Percentiles rank a stretch among this genome's conserved stretches.
Conservation (phyloP, 2,329 filamentous ascomycete species). For the Zymoseptoria brevis region DNA sequence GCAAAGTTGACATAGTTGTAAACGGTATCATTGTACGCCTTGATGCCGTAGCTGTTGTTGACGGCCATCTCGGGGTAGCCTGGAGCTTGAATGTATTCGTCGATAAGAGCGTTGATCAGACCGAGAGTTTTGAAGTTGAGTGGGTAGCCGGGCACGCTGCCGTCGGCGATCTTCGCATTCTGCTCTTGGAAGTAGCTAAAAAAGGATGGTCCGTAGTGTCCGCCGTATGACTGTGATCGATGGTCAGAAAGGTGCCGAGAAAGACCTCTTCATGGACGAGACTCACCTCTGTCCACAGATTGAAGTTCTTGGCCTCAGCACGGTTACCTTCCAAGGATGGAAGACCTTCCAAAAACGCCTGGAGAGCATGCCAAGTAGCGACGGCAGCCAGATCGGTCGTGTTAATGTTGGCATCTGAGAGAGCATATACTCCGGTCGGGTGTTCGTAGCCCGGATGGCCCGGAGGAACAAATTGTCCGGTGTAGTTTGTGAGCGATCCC, state of each 20-base stretch:
- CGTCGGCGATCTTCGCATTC: constrained; percentile 47
- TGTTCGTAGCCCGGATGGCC: constrained; percentile 21
- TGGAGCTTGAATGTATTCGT: constrained; percentile 39
- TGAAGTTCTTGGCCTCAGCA: constrained; percentile 33
- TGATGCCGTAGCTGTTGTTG: constrained; percentile 49
- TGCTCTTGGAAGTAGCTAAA: constrained; percentile 49
- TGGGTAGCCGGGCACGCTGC: not conserved
- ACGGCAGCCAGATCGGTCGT: constrained; percentile 51
- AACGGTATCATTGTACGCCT: constrained; percentile 48
- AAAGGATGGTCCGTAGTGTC: constrained; percentile 58
- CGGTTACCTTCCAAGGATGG: constrained; percentile 18
- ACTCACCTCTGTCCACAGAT: not conserved
- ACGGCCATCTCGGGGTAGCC: constrained; percentile 45
- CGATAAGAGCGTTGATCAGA: constrained; percentile 40
- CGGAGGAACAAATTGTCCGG: constrained; percentile 39
- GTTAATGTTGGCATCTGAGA: constrained; percentile 27
- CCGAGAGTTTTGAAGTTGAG: not conserved
- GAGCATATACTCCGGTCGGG: not conserved
- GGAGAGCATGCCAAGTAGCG: constrained; percentile 48
- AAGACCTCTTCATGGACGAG: no score
- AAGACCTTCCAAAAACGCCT: constrained; percentile 46
- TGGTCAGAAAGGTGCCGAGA: no score
- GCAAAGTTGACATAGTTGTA: constrained; percentile 51
- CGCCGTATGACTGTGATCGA: constrained; percentile 26
- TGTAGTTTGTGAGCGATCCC: constrained; percentile 20